phyloP scores from a whole-genome alignment of 2,329 filamentous ascomycete species.

The Aschersonia sp. region DNA sequence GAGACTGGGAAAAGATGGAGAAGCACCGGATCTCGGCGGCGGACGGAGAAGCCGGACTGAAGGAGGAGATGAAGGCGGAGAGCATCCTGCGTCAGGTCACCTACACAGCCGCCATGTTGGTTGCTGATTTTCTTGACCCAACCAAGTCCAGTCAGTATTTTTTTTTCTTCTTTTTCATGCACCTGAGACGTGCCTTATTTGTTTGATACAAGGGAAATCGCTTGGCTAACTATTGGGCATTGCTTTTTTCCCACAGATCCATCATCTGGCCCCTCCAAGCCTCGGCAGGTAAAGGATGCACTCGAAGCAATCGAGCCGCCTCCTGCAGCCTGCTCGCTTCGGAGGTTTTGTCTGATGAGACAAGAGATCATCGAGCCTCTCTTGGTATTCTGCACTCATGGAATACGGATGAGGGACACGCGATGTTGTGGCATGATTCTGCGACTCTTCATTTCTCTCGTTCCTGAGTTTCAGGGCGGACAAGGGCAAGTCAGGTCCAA shows the following conservation, averaged over 20 bases:
- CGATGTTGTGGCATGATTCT: slow-evolving; percentile 77
- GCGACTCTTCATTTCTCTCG: slow-evolving; percentile 70
- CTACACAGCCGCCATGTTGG: slow-evolving; percentile 81
- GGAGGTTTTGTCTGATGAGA: slow-evolving; percentile 69
- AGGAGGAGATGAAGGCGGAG: slow-evolving; percentile 96
- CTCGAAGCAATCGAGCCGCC: neutral
- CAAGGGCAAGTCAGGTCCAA: slow-evolving; percentile 1
- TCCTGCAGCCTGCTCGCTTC: slow-evolving; percentile 43
- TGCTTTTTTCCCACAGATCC: neutral
- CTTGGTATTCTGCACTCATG: slow-evolving; percentile 82
- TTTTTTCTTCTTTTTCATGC: neutral
- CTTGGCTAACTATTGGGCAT: neutral
- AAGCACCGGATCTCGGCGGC: slow-evolving; percentile 44
- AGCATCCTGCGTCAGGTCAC: slow-evolving; percentile 89
- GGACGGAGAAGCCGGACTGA: slow-evolving; percentile 60
- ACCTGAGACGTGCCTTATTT: no score
- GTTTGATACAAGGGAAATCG: no score
- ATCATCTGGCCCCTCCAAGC: neutral
- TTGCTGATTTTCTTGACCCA: slow-evolving; percentile 77
- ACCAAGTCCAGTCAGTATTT: slow-evolving; percentile 41
- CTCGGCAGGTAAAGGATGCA: neutral
- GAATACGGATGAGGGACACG: slow-evolving; percentile 77
- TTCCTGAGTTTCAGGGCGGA: slow-evolving; percentile 55
- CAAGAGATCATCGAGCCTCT: slow-evolving; percentile 72
- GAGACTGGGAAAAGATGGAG: slow-evolving; percentile 73